phyloP scores from a whole-genome alignment of 768 basidiomycete species.

The Russula abietina region DNA sequence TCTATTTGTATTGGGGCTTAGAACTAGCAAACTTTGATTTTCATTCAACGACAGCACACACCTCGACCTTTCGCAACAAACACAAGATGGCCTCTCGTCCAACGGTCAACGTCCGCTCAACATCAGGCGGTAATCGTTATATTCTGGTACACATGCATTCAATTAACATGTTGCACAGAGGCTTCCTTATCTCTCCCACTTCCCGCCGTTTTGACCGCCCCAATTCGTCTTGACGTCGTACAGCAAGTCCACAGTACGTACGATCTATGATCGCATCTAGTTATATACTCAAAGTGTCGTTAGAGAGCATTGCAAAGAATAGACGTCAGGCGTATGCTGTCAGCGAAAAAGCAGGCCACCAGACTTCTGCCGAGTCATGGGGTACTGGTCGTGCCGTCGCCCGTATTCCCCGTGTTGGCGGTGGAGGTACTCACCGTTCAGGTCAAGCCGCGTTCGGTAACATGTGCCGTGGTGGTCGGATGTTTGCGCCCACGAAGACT shows the following conservation, averaged over 20 bases:
- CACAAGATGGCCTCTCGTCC: conserved; percentile 82
- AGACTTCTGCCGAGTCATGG: conserved; percentile 99
- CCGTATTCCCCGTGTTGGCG: conserved; percentile 99
- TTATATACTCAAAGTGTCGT: neutral
- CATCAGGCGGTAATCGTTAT: conserved; percentile 56
- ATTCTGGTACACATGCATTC: neutral
- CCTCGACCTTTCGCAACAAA: conserved; percentile 8
- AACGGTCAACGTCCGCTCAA: conserved; percentile 77
- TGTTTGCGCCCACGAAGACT: conserved; percentile 99
- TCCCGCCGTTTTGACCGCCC: conserved; percentile 94
- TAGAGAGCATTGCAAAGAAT: conserved; percentile 98
- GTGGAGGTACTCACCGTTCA: conserved; percentile 96
- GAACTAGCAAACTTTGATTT: conserved; percentile 25
- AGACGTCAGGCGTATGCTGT: conserved; percentile 95
- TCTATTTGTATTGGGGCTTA: conserved; percentile 19
- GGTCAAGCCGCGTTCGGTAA: conserved; percentile 99
- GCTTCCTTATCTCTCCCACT: conserved; percentile 84
- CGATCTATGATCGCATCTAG: neutral
- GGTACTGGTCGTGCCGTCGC: conserved; percentile 99
- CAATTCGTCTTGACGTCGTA: conserved; percentile 98
- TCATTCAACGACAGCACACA: neutral
- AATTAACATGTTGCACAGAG: conserved; percentile 41
- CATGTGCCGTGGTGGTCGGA: conserved; percentile 99
- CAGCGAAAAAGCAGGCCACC: conserved; percentile 96
- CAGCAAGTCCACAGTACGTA: conserved; percentile 96